phyloP scores from a whole-genome alignment of 2,329 filamentous ascomycete genomes.

The Sporothrix humicola region DNA sequence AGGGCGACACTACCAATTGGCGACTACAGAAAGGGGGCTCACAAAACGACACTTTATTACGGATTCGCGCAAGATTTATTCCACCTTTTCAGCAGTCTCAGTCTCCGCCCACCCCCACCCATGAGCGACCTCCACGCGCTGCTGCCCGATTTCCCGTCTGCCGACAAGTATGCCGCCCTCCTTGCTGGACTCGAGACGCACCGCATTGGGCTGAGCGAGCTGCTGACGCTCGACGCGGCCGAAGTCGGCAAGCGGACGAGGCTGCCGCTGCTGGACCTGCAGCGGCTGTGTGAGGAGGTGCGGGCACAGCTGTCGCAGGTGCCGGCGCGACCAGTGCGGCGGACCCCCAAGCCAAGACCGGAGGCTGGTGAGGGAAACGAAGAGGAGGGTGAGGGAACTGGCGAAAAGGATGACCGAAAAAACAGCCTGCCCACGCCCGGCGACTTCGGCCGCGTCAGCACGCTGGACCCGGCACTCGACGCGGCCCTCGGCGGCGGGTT shows the following conservation, averaged over 20 bases:
- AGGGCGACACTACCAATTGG: neutral
- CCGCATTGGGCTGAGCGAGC: slow-evolving; percentile 77
- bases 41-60: neutral
- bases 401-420: neutral
- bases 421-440: neutral
- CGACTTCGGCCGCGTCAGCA: slow-evolving; percentile 68
- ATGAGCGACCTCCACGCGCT: slow-evolving; percentile 89
- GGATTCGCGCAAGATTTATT: neutral
- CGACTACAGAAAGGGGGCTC: neutral
- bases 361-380: neutral
- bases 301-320: slow-evolving; percentile 26
- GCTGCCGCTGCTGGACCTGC: slow-evolving; percentile 79
- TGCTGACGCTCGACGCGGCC: slow-evolving; percentile 80
- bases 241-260: slow-evolving; percentile 87
- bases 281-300: slow-evolving; percentile 61
- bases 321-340: neutral
- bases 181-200: slow-evolving; percentile 80
- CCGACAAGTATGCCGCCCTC: slow-evolving; percentile 70
- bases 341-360: neutral
- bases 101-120: neutral
- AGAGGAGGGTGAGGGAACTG: neutral
- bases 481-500: slow-evolving; percentile 78
- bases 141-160: slow-evolving; percentile 77
- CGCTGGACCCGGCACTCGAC: slow-evolving; percentile 76
- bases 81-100: neutral